Percentiles rank a stretch among this genome's conserved stretches.
These are phyloP conservation scores for Collybia sordida DNA, from an alignment of 768 basidiomycete species.

Conservation along the genomic window DNA sequence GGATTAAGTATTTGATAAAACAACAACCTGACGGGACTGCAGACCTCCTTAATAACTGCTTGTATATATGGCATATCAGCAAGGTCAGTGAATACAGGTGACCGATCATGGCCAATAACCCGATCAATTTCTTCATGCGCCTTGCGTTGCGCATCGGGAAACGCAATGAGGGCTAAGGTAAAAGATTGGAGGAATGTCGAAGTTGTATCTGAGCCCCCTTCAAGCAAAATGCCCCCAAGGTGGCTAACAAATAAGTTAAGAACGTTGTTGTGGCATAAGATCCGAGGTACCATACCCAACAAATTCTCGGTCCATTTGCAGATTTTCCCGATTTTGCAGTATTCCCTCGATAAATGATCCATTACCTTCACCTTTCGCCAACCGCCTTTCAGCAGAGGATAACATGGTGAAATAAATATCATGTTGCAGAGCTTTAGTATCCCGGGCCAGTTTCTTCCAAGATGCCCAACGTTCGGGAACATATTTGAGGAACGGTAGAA, in stretches of 20 bases:
- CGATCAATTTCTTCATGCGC: conserved; percentile 3
- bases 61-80: conserved; percentile 7
- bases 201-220: conserved; percentile 28
- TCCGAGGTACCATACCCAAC: conserved; percentile 18
- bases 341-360: conserved; percentile 24
- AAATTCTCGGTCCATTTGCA: conserved; percentile 1
- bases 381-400: conserved; percentile 1
- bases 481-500: conserved; percentile 7
- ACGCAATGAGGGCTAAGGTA: conserved; percentile 14
- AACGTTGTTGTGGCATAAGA: conserved; percentile 1
- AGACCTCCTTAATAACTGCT: conserved; percentile 17
- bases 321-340: conserved; percentile 5
- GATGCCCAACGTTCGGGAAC: conserved; percentile 15
- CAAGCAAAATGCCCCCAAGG: conserved; percentile 10
- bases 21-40: neutral
- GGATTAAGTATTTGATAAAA: neutral
- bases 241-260: too few species aligned
- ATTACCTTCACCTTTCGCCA: conserved; percentile 17
- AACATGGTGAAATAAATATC: conserved; percentile 6
- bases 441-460: conserved; percentile 12
- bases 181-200: conserved; percentile 17
- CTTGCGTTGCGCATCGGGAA: conserved; percentile 22
- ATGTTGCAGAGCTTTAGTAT: conserved; percentile 4
- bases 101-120: conserved; percentile 1
- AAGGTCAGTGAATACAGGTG: neutral